Evolutionary conservation across 1,139 yeast species (phyloP).

Genomic region (Yamadazyma siamensis): DNA sequence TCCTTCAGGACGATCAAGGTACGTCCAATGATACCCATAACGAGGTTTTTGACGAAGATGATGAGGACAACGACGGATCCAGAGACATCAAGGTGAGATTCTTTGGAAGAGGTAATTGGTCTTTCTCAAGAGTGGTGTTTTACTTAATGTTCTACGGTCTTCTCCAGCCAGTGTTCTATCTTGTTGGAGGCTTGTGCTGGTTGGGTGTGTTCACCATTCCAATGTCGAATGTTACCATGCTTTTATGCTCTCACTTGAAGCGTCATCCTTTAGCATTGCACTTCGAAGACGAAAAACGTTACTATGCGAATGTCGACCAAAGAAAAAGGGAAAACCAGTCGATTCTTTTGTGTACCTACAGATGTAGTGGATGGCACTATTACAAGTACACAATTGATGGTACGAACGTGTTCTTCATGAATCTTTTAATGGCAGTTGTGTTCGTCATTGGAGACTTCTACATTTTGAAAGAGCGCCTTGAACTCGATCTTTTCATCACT

Average conservation of each 20-base stretch:
- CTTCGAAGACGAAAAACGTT: conserved; percentile 59
- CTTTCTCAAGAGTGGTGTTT: conserved; percentile 74
- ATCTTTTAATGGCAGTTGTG: conserved; percentile 71
- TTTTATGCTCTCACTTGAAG: conserved; percentile 70
- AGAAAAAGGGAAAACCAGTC: conserved; percentile 34
- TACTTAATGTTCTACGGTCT: conserved; percentile 69
- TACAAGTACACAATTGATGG: conserved; percentile 96
- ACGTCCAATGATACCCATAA: conserved; percentile 13
- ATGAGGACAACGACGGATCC: conserved; percentile 24
- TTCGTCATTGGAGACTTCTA: conserved; percentile 82
- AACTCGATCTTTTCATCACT: conserved; percentile 51
- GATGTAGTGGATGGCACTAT: conserved; percentile 89
- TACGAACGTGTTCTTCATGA: conserved; percentile 88
- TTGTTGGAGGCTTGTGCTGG: conserved; percentile 70
- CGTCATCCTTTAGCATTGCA: conserved; percentile 86
- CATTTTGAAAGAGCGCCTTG: conserved; percentile 52
- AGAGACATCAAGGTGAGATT: conserved; percentile 52
- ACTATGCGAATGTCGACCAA: conserved; percentile 27
- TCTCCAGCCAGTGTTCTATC: conserved; percentile 62
- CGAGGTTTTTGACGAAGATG: conserved; percentile 18
- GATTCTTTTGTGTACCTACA: conserved; percentile 74
- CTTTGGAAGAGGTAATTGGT: conserved; percentile 95
- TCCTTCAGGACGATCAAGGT: conserved; percentile 21
- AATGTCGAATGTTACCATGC: conserved; percentile 69
- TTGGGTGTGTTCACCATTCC: conserved; percentile 86